Base-by-base conservation (phyloP, 805 yeast species). In the Barnettozyma botsteinii region DNA sequence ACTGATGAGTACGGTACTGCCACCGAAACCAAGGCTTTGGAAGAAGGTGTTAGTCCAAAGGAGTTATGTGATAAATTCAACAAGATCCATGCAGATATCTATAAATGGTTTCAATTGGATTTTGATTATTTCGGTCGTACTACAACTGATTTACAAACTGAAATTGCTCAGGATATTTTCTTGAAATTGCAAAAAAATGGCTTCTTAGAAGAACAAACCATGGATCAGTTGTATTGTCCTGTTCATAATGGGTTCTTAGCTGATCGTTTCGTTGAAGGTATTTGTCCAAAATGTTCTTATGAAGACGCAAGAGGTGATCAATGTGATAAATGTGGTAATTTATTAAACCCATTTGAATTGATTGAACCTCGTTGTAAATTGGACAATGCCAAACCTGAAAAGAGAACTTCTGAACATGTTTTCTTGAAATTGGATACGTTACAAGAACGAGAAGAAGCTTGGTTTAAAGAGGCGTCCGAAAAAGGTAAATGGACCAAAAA, bases 1-100 rank as follows among this genome's bases (percentile, higher is more conserved):
- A 93, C 98, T 28, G 99, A 93, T 61, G 99, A 93, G 67, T 93
- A 93, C 61, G 99, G 99, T 61, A 93, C 99, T 42, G 99, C 99
- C 34, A 93, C 98, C 13, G 99, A 93, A 65, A 93, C 98, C 22
- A 93, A 91, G 66, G 98, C 98, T 10, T 67, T 93, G 37, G 98
- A 91, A 61, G 98, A 93, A 58, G 80, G 83, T 31, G 83, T 85
- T 45, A 75, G 95, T 4, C 98, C 99, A 36, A 70, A 77, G 53
- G 82, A 87, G 60, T 71, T 93, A 53, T 93, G 98, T 72, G 87
- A 83, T 63, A 93, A 91, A 63, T 93, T 86, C 64, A 83, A 87
- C 63, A 72, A 73, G 44, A 73, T 93, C 50, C 99, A 93, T 62
- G 73, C 80, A 46, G 85, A 85, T 33, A 93, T 93, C 37, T 93